phyloP scores from a whole-genome alignment of 306 rosid genomes.

The Datisca glomerata region DNA sequence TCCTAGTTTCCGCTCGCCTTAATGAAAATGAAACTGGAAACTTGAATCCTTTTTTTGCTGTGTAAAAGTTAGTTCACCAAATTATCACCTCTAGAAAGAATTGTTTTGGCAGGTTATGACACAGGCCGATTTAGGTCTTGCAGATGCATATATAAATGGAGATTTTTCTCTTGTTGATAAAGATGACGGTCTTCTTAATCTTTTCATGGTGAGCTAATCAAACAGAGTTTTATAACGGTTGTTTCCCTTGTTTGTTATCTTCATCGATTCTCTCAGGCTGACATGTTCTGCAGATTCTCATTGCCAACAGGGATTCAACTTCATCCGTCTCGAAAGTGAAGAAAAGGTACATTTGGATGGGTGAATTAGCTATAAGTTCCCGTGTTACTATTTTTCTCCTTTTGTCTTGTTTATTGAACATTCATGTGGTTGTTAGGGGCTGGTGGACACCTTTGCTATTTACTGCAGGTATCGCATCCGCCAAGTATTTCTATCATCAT shows the following conservation, averaged over 20 bases:
- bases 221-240: background rate
- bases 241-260: too few relatives aligned
- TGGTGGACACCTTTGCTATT: conserved; percentile 90
- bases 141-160: conserved; percentile 74
- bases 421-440: conserved; percentile 36
- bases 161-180: conserved; percentile 70
- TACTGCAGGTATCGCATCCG: conserved; percentile 65
- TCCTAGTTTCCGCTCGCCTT: background rate
- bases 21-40: too few relatives aligned
- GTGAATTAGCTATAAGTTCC: background rate
- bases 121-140: conserved; percentile 89
- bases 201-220: conserved; percentile 37
- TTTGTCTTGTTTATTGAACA: conserved; percentile 2
- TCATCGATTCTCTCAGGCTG: background rate
- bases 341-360: conserved; percentile 29
- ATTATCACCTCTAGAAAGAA: background rate
- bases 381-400: background rate
- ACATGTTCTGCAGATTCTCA: conserved; percentile 51
- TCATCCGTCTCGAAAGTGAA: conserved; percentile 34
- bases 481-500: conserved; percentile 63
- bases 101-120: conserved; percentile 55
- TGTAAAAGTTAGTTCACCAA: too few relatives aligned
- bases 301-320: conserved; percentile 62
- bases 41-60: too few relatives aligned
- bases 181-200: conserved; percentile 55